These are phyloP conservation scores for Kazachstania bromeliacearum DNA, from an alignment of 805 yeast species.

Conservation along the genomic window DNA sequence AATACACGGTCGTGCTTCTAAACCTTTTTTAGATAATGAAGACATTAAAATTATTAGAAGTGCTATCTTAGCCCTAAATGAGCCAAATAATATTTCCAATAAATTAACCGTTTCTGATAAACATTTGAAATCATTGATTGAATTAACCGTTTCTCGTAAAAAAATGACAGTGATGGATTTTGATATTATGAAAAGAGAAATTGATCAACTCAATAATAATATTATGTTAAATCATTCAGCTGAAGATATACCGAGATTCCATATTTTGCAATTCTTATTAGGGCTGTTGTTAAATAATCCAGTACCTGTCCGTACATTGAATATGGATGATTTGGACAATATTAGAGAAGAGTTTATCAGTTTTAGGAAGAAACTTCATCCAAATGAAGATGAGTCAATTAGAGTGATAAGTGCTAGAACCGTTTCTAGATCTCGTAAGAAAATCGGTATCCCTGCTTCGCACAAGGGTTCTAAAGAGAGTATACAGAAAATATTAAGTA, in stretches of 20 bases:
- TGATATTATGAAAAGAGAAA: conserved; percentile 1
- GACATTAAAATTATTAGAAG: conserved; percentile 4
- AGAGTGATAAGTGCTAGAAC: too few relatives aligned
- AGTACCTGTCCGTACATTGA: not conserved
- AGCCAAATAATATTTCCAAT: not conserved
- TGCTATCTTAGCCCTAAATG: not conserved
- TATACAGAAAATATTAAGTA: too few relatives aligned
- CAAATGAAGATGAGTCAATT: not conserved
- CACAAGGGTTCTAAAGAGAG: too few relatives aligned
- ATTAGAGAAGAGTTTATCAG: not conserved
- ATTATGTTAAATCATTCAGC: too few relatives aligned
- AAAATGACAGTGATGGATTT: not conserved
- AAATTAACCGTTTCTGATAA: conserved; percentile 5
- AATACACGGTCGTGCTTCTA: conserved; percentile 6
- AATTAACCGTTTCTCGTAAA: conserved; percentile 1
- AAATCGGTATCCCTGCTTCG: too few relatives aligned
- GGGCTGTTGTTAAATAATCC: not conserved
- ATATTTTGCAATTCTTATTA: not conserved
- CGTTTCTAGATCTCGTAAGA: too few relatives aligned
- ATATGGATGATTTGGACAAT: not conserved
- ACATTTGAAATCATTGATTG: conserved; percentile 5
- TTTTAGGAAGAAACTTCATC: too few relatives aligned
- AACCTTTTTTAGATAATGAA: conserved; percentile 3
- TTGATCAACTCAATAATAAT: too few relatives aligned
- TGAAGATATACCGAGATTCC: not conserved